Evolutionary conservation across 495 filamentous ascomycete species (phyloP).

Genomic region (Aspergillus kassunensis): DNA sequence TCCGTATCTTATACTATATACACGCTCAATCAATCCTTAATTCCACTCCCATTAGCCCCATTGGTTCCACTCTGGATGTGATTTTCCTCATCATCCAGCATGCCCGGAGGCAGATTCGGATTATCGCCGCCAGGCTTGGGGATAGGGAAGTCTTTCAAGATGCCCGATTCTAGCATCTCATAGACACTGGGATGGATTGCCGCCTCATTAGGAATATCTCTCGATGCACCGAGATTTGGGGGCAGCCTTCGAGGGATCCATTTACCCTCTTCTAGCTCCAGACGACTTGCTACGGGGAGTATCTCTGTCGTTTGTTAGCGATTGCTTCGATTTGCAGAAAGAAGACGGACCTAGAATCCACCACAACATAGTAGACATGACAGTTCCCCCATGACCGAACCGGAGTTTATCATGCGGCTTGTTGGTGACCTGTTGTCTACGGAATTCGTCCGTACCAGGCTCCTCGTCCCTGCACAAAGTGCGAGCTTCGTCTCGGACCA

Average conservation of each 20-base stretch:
- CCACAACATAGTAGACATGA: conserved; percentile 8
- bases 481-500: neutral
- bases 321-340: neutral
- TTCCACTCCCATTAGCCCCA: neutral
- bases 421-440: conserved; percentile 2
- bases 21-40: neutral
- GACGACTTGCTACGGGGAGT: conserved; percentile 32
- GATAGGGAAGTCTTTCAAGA: conserved; percentile 11
- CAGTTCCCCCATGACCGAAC: conserved; percentile 11
- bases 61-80: neutral
- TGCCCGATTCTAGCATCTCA: conserved; percentile 16
- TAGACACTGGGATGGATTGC: conserved; percentile 19
- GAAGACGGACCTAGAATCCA: conserved; percentile 16
- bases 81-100: neutral
- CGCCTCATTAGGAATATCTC: conserved; percentile 15
- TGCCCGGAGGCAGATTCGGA: conserved; percentile 13
- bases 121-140: conserved; percentile 18
- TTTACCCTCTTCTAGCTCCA: conserved; percentile 25
- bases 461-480: conserved; percentile 8
- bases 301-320: conserved; percentile 29
- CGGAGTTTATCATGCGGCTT: conserved; percentile 18
- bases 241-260: conserved; percentile 23
- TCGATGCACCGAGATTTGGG: conserved; percentile 19
- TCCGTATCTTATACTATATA: no score
- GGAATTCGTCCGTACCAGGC: conserved; percentile 2